phyloP scores from a whole-genome alignment of 805 yeast species.

The Ogataea wickerhamii region DNA sequence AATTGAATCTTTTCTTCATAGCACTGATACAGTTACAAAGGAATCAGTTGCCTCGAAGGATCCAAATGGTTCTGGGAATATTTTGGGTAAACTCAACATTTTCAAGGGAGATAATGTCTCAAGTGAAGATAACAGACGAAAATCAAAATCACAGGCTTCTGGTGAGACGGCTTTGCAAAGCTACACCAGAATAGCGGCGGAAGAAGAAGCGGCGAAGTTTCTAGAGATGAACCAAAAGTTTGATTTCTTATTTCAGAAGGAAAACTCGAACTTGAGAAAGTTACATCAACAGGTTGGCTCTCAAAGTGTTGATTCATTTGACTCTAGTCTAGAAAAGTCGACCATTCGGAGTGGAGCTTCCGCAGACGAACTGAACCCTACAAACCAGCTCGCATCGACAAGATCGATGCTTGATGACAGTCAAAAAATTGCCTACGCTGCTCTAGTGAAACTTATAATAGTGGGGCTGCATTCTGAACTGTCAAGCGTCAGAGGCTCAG shows the following conservation, averaged over 20 bases:
- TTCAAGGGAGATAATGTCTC: constrained; percentile 3
- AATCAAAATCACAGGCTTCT: constrained; percentile 7
- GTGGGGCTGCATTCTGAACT: constrained; percentile 81
- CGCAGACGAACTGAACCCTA: constrained; percentile 36
- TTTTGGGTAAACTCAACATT: constrained; percentile 4
- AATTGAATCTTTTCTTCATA: constrained; percentile 38
- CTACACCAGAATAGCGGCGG: constrained; percentile 85
- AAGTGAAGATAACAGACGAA: constrained; percentile 1
- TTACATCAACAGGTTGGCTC: constrained; percentile 20
- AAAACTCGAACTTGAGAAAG: constrained; percentile 30
- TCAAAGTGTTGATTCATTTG: constrained; percentile 14
- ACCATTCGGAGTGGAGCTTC: not conserved
- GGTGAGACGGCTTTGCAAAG: constrained; percentile 54
- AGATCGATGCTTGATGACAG: constrained; percentile 75
- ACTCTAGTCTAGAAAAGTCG: not conserved
- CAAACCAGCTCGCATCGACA: constrained; percentile 73
- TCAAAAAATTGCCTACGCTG: constrained; percentile 90
- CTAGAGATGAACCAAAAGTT: constrained; percentile 47
- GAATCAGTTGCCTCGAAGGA: constrained; percentile 4
- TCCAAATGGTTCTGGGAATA: constrained; percentile 2
- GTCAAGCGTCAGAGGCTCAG: constrained; percentile 55
- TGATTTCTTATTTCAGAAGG: constrained; percentile 45
- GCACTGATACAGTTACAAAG: constrained; percentile 23
- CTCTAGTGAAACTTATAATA: constrained; percentile 69
- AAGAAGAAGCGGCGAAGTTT: constrained; percentile 78